A percentile compares a stretch with the other conserved stretches of the same genome.
Conservation (phyloP, 441 rosid species). For the Erodium trifolium region DNA sequence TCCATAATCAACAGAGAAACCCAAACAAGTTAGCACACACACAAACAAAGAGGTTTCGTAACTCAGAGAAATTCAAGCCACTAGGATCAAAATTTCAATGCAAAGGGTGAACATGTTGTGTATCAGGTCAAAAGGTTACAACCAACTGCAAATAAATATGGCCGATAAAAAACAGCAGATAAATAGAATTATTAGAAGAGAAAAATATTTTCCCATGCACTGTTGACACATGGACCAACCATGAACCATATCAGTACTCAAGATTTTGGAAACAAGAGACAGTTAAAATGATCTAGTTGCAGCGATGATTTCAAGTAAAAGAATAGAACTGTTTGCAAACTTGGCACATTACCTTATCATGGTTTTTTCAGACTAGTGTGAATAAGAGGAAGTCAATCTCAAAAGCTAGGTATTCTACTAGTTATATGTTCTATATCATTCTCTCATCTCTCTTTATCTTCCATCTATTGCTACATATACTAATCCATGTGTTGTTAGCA, state of each 20-base stretch:
- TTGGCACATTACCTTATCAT: background rate
- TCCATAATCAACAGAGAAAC: background rate
- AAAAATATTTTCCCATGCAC: background rate
- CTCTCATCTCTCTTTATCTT: background rate
- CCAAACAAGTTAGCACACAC: conserved; percentile 6
- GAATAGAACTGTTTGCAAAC: background rate
- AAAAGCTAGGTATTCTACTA: background rate
- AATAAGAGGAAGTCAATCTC: conserved; percentile 2
- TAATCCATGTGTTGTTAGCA: background rate
- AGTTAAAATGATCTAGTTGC: background rate
- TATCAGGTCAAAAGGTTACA: background rate
- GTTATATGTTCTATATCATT: background rate
- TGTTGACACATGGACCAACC: conserved; percentile 1
- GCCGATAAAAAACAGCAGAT: background rate
- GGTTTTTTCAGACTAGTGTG: background rate
- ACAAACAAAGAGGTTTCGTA: background rate
- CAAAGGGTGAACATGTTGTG: background rate
- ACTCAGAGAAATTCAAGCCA: background rate
- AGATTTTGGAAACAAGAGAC: conserved; percentile 2
- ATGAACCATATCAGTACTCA: conserved; percentile 1
- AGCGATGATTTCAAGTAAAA: background rate
- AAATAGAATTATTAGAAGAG: background rate
- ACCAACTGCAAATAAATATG: background rate
- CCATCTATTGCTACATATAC: background rate
- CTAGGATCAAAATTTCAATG: too few relatives aligned